Evolutionary conservation across 164 flowering plant species (phyloP), one percentile per base, ranked within the genome.

Genomic region (Chloranthus sessilifolius): DNA sequence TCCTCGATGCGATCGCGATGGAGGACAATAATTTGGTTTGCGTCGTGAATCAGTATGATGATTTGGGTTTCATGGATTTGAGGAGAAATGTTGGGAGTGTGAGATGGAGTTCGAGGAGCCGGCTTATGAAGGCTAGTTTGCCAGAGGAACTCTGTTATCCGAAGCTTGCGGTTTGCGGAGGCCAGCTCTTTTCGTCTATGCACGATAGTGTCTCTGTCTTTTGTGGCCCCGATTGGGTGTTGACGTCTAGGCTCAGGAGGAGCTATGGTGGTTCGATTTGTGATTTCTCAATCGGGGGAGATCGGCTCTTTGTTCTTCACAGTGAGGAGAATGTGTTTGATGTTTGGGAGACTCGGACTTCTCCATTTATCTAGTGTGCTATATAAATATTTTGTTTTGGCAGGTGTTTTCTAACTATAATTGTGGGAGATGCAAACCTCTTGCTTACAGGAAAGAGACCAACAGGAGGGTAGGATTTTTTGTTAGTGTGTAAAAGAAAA

Each of bases 241-340:
- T 85, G 48, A 89, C 97, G 20, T 86, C 95, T 0, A 70, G 92
- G 74, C 79, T 89, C 5, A 44, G 78, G 30, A 58, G 78, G 16
- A 71, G 84, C 45, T 66, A 71, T 59, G 95, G 95, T 7, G 92
- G 97, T 50, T 82, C 97, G 0, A 89, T 89, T 1, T 89, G 88
- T 29, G 95, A 89, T 68, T 85, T 89, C 34, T 83, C 95, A 0
- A 89, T 89, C 1, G 95, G 90, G 0, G 97, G 97, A 0, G 95
- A 85, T 56, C 63, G 92, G 30, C 83, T 89, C 2, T 89, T 85
- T 40, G 90, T 89, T 6, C 79, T 89, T 24, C 95, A 83, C 28
- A 79, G 87, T 15, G 95, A 83, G 51, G 92, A 89, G 45, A 83
- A 89, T 73, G 92, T 85, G 41, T 89, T 89, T 35, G 97, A 89